A percentile compares a stretch with the other conserved stretches of the same genome.
These are phyloP conservation scores for Dryas drummondii DNA, from an alignment of 306 rosid species.

Conservation along the genomic window DNA sequence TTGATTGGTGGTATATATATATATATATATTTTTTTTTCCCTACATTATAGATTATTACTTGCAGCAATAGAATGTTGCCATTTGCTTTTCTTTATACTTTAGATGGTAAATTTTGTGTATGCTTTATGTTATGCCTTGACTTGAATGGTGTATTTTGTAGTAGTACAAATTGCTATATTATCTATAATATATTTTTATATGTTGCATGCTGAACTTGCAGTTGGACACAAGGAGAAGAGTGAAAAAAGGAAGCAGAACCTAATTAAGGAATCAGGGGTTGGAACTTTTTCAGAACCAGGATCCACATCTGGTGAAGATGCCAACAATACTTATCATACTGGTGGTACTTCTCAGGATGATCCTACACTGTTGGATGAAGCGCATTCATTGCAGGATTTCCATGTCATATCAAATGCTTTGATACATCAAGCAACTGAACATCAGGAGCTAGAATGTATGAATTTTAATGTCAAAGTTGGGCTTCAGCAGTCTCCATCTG, in stretches of 20 bases:
- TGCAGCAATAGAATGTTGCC: not conserved
- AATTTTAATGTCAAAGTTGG: conserved; percentile 12
- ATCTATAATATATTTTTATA: not conserved
- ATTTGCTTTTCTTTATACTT: not conserved
- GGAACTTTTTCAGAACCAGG: conserved; percentile 23
- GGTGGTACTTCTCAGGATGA: conserved; percentile 16
- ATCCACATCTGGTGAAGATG: conserved; percentile 21
- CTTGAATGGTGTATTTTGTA: not conserved
- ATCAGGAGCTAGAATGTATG: conserved; percentile 23
- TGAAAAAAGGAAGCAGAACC: conserved; percentile 14
- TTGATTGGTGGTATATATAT: not conserved
- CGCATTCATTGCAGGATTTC: not conserved
- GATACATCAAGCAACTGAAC: conserved; percentile 17
- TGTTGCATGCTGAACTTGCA: conserved; percentile 33
- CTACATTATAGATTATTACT: not conserved
- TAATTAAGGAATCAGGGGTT: conserved; percentile 16
- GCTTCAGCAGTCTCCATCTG: conserved; percentile 22
- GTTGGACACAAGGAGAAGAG: conserved; percentile 35
- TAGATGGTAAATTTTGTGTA: not conserved
- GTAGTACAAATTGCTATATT: not conserved
- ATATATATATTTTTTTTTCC: not conserved
- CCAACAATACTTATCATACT: conserved; percentile 9
- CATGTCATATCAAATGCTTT: conserved; percentile 32
- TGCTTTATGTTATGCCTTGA: not conserved
- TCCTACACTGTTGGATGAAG: conserved; percentile 20